phyloP scores from a whole-genome alignment of 345 rosid species.

The Gossypium raimondii region DNA sequence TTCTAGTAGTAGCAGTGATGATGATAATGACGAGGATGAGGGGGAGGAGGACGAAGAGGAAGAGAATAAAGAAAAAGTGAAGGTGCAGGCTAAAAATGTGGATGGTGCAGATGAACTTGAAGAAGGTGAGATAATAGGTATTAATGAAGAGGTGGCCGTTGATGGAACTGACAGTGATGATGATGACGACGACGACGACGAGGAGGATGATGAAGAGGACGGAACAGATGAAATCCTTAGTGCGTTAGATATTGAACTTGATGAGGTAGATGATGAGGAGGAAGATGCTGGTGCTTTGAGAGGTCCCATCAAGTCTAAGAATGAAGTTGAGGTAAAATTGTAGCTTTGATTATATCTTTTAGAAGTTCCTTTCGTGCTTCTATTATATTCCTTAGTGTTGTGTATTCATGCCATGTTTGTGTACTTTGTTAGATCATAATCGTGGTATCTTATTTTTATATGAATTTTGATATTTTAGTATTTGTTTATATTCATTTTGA shows the following conservation, averaged over 20 bases:
- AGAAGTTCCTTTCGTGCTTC: background rate
- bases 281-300: conserved; percentile 30
- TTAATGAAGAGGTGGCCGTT: conserved; percentile 22
- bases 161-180: conserved; percentile 18
- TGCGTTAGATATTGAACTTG: conserved; percentile 46
- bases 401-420: background rate
- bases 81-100: conserved; percentile 20
- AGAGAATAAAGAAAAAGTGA: conserved; percentile 24
- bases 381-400: conserved; percentile 1
- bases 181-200: conserved; percentile 27
- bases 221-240: conserved; percentile 40
- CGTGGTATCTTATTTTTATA: background rate
- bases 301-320: conserved; percentile 75
- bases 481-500: background rate
- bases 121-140: conserved; percentile 43
- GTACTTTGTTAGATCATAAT: background rate
- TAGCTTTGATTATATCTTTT: conserved; percentile 16
- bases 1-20: conserved; percentile 27
- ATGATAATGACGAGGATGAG: background rate
- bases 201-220: conserved; percentile 36
- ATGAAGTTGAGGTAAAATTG: conserved; percentile 63
- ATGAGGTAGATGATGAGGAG: conserved; percentile 42
- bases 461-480: background rate
- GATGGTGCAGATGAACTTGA: conserved; percentile 27
- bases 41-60: conserved; percentile 20